Evolutionary conservation across 108 stramenopile species (phyloP), one percentile per base, ranked within the genome.

Genomic region (Asterionellopsis glacialis): DNA sequence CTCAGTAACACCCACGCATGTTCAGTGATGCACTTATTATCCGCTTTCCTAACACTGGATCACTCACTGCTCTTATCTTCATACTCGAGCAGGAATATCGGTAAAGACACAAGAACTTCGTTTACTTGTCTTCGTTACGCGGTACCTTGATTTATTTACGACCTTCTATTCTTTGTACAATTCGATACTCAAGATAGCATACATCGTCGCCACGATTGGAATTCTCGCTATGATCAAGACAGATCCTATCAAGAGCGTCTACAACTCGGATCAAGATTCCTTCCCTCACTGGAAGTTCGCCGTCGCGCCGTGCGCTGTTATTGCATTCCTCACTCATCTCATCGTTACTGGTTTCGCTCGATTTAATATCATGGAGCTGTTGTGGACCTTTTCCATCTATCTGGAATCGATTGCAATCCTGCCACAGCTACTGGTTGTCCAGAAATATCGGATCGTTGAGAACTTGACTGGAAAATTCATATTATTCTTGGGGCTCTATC

Each of bases 61-160:
- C 14, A 13, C 16, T 51, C 11, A 11, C 51, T n/a, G 13, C 51
- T 43, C 43, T 43, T 13, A n/a, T 51, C 27, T 11, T 38, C 27
- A 14, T 56, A 21, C n/a, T n/a, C n/a, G n/a, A n/a, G n/a, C n/a
- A 61, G 87, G 93, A 0, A 81, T 97, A 41, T 94, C 92, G 13
- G 65, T 95, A 22, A 91, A 94, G 54, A 92, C 96, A 22, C 95
- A 95, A 51, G 92, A 94, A 58, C 79, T 96, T 21, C 94, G 84
- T 71, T 79, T 96, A 25, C 57, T 92, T 13, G 94, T 96, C 44
- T 96, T 95, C 60, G 43, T 91, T 2, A 79, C 85, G 0, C 79
- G 85, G 6, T 87, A 87, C 70, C 68, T 81, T 39, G 82, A 87
- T 44, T 67, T 87, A 33, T 87, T 87, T 70, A 81, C 80, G 15